Evolutionary conservation across 2,329 filamentous ascomycete genomes (phyloP), one percentile per base, ranked within the genome.

Genomic region (Fusarium acutatum): DNA sequence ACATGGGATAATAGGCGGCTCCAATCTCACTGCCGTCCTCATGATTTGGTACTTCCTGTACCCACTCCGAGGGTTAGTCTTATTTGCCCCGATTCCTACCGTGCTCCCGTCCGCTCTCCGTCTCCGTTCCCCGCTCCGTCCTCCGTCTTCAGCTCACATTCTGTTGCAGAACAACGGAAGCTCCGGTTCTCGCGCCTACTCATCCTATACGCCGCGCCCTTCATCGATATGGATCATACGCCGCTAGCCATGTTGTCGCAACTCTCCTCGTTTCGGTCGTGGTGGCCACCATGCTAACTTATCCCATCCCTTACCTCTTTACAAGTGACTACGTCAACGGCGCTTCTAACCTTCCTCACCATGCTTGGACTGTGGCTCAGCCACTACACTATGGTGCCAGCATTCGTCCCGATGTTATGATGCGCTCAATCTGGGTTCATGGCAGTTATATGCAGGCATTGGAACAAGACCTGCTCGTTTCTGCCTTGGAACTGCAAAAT

Each of bases 391-490:
- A 88, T 53, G 84, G 84, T 60, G 81, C 82, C 9, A 79, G 83
- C 32, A 84, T 85, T 49, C 83, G 85, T 60, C 88, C 91, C 8
- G 93, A 96, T 80, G 90, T 96, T n/a, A 90, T 93, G 63, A 93
- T 96, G 89, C 92, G 93, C 74, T 93, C 93, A 64, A 88, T 94
- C 63, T 96, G 93, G 93, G 88, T 96, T 22, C 93, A 95, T 78
- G 93, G 92, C 71, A 92, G 89, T 80, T 95, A 95, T 79, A 95
- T 95, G 91, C 87, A 91, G 77, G 93, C 93, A 17, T 85, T 96
- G 40, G 86, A 93, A 56, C 86, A 86, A 58, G 84, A 90, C 12
- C 87, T 95, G 17, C 84, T 96, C 49, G 84, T 88, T 37, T 87
- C 89, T 47, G 92, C 92, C 14, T 84, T 96, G 52, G 86, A 90